Base-by-base conservation (phyloP, 371 early-diverging fungal species). In the Cokeromyces recurvatus region DNA sequence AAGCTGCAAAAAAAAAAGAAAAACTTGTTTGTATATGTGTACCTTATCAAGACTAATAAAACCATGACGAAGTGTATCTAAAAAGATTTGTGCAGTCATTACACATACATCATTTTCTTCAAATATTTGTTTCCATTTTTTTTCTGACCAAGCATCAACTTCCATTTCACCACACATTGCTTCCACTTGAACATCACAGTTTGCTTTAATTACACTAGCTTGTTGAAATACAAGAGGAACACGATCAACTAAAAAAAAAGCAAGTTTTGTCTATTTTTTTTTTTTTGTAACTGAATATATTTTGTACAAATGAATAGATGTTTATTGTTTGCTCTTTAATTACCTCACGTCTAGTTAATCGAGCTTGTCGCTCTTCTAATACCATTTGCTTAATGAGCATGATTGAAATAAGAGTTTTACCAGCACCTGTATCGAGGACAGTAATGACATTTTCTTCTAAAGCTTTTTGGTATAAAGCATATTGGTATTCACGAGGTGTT, bases 151-250 rank as follows among this genome's bases (percentile, higher is more conserved):
- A 14, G 64, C 66, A 45, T 89, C 86, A 0, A 82, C 73, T 3
- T 77, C 74, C 78, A 82, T 82, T 32, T 73, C 78, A 4, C 92
- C 93, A 47, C 79, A 82, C 45, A 83, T 77, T 32, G 72, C 54
- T 9, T 70, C 58, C 2, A 92, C 81, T 3, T 55, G 59, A 12
- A 82, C 67, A 38, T 72, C 76, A 22, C 84, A 80, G 55, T 90
- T 84, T 25, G 74, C 55, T 25, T 65, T 48, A 17, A 96, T 81
- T 12, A 86, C 89, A 4, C 52, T 63, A 0, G 86, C 77, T 59
- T 96, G 95, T 61, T 96, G 97, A 42, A 77, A 74, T 1, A 91
- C 92, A 43, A 95, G 74, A 0, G 91, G 85, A 1, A 94, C 92
- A 8, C 85, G 74, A 56, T 91, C 87, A 31, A 91, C 94, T n/a